Evolutionary conservation across 805 yeast species (phyloP).

Genomic region (Candida michaelii): DNA sequence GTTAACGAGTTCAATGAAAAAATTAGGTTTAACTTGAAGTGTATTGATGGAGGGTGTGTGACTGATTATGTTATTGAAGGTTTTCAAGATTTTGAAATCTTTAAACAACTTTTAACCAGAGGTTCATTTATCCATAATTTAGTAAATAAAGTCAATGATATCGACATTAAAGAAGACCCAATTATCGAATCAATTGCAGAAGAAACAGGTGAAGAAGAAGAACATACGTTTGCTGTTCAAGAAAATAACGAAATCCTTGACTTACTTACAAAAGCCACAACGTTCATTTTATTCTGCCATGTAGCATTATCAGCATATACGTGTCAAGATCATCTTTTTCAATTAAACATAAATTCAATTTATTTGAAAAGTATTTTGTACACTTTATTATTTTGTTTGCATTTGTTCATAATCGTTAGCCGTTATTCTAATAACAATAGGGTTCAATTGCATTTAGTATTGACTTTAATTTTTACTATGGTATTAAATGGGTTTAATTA

Average conservation of each 20-base stretch:
- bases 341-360: not conserved
- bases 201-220: not conserved
- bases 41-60: not conserved
- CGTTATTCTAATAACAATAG: not conserved
- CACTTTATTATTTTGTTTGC: constrained; percentile 3
- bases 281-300: constrained; percentile 3
- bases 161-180: no score
- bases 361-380: not conserved
- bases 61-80: not conserved
- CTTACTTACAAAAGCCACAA: constrained; percentile 1
- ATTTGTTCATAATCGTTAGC: not conserved
- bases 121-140: constrained; percentile 1
- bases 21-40: not conserved
- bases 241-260: not conserved
- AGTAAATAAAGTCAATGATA: not conserved
- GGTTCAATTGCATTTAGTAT: not conserved
- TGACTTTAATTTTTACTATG: not conserved
- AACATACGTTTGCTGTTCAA: not conserved
- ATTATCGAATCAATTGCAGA: not conserved
- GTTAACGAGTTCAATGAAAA: not conserved
- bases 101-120: constrained; percentile 1
- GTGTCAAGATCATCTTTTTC: not conserved
- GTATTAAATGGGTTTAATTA: not conserved
- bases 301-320: not conserved
- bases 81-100: not conserved